Percentiles rank a stretch among this genome's conserved stretches.
Conservation (phyloP, 805 yeast species). For the Candida adriatica region DNA sequence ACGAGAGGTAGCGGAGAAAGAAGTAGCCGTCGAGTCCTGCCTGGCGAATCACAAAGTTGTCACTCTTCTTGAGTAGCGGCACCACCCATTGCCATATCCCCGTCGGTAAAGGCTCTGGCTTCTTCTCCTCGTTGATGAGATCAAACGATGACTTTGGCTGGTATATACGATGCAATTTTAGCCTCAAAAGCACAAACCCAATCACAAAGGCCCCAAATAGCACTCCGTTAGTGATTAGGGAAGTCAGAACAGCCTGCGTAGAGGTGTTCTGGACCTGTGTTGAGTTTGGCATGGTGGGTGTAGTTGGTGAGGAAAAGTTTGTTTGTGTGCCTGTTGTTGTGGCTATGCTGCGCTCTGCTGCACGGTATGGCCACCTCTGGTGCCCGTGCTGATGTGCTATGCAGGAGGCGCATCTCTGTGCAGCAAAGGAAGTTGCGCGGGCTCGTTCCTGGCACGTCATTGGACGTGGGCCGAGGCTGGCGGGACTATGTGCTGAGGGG, state of each 20-base stretch:
- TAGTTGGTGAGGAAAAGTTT: too few species aligned
- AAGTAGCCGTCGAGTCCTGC: constrained; percentile 94
- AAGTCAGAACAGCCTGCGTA: constrained; percentile 66
- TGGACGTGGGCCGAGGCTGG: too few species aligned
- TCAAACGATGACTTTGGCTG: constrained; percentile 72
- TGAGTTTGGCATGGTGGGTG: constrained; percentile 10
- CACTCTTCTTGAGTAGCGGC: constrained; percentile 58
- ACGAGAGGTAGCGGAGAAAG: constrained; percentile 68
- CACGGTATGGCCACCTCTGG: too few species aligned
- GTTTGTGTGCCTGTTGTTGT: too few species aligned
- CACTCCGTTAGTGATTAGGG: constrained; percentile 62
- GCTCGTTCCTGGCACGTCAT: too few species aligned
- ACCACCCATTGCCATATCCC: constrained; percentile 68
- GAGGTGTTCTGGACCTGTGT: constrained; percentile 36
- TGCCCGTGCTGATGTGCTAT: too few species aligned
- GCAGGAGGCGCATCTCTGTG: constrained; percentile 1
- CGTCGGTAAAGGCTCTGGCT: constrained; percentile 66
- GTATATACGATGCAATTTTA: constrained; percentile 65
- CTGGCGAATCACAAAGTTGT: constrained; percentile 71
- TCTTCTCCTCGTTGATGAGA: constrained; percentile 49
- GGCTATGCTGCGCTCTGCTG: too few species aligned
- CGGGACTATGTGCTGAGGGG: too few species aligned
- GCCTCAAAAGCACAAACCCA: constrained; percentile 59
- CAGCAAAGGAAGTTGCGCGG: too few species aligned
- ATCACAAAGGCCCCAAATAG: constrained; percentile 56